These are phyloP conservation scores for Theileria parva DNA, from an alignment of 169 alveolate species.

Conservation along the genomic window DNA sequence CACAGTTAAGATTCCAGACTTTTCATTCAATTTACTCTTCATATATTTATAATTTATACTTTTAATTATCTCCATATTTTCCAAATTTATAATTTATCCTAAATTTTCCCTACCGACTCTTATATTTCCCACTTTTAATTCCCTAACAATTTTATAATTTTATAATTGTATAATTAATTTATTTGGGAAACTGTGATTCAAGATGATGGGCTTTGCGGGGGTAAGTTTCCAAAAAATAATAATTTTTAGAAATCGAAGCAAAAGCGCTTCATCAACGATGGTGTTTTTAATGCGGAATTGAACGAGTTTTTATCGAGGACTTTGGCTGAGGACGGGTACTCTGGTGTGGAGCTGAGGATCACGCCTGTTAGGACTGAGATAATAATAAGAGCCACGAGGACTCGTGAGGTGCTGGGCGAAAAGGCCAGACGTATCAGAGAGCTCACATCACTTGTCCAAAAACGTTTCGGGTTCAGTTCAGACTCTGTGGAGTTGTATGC, in stretches of 20 bases:
- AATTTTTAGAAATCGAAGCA: constrained; percentile 86
- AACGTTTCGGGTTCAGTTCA: constrained; percentile 95
- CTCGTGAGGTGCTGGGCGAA: constrained; percentile 96
- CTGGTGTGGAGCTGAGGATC: constrained; percentile 96
- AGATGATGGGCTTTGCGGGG: constrained; percentile 56
- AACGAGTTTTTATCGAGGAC: constrained; percentile 95
- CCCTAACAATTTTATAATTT: too few species aligned
- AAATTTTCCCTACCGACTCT: background rate
- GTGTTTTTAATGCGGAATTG: constrained; percentile 99
- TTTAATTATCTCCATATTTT: too few species aligned
- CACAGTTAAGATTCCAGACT: too few species aligned
- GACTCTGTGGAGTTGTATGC: constrained; percentile 96
- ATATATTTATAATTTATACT: too few species aligned
- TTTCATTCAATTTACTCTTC: too few species aligned
- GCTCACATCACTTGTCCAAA: constrained; percentile 95
- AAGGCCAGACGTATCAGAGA: constrained; percentile 97
- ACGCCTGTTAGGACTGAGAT: constrained; percentile 94
- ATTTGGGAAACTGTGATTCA: background rate
- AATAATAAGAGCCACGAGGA: constrained; percentile 96
- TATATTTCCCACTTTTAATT: too few species aligned
- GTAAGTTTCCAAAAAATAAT: constrained; percentile 24
- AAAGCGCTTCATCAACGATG: constrained; percentile 97
- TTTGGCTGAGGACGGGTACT: constrained; percentile 97
- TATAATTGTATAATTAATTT: too few species aligned
- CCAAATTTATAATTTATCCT: background rate